Evolutionary conservation across 164 flowering plant species (phyloP), one percentile per base, ranked within the genome.

Genomic region (Echeveria elegans): DNA sequence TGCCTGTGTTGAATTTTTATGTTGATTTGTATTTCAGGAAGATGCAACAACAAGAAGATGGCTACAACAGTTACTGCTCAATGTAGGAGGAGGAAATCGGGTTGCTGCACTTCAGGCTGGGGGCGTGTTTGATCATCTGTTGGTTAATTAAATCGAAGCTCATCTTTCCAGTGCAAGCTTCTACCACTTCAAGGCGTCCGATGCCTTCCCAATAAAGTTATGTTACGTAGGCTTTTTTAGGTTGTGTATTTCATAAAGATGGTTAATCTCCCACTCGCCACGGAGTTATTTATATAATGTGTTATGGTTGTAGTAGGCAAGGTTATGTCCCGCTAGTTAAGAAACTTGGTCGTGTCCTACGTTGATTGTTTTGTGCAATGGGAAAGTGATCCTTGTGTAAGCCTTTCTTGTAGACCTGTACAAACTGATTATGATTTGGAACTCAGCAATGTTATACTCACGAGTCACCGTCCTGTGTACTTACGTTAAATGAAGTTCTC

Each of bases 41-140:
- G 92, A 85, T 73, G 86, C 78, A 61, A 84, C 88, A 0, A 79
- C 89, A 11, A 81, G 86, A 72, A 79, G 87, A 68, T 87, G 92
- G 92, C 80, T 87, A 37, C 88, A 83, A 21, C 88, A 83, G 74
- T 43, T 87, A 81, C 80, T 85, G 69, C 78, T 70, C 69, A 87
- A 80, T 60, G 88, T 87, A 6, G 77, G 81, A 6, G 79, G 81
- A 12, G 85, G 78, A 63, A 80, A 65, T 63, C 69, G 88, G 62
- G 82, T 80, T 32, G 79, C 79, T 2, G 71, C 79, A 7, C 71
- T 87, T 66, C 88, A 81, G 68, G 75, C 85, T 2, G 89, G 83
- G 1, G 81, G 75, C 37, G 87, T 77, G 43, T 85, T 87, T 66
- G 92, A 87, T 63, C 90, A 80, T 72, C 81, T 82, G 84, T 66